phyloP scores from a whole-genome alignment of 2,329 filamentous ascomycete genomes.

The Helicocarpus griseus region DNA sequence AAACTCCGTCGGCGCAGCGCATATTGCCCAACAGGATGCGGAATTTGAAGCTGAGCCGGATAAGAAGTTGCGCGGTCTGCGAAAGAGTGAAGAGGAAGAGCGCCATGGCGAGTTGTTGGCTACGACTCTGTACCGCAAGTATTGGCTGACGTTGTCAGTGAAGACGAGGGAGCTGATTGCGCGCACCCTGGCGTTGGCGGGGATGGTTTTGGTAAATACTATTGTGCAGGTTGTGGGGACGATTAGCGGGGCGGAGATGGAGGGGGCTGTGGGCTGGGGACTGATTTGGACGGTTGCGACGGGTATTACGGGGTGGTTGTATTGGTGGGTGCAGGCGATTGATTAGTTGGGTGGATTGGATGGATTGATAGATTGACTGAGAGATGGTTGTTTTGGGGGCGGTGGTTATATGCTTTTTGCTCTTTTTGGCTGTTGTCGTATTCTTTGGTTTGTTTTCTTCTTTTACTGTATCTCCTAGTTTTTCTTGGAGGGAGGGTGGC shows the following conservation, averaged over 20 bases:
- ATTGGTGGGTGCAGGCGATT: slow-evolving; percentile 32
- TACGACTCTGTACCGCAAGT: slow-evolving; percentile 50
- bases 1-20: slow-evolving; percentile 41
- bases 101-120: slow-evolving; percentile 59
- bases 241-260: slow-evolving; percentile 58
- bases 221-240: slow-evolving; percentile 57
- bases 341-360: too few relatives aligned
- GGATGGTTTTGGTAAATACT: slow-evolving; percentile 41
- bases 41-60: slow-evolving; percentile 9
- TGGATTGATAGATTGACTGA: neutral
- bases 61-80: neutral
- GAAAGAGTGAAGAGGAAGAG: slow-evolving; percentile 32
- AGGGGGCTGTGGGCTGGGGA: slow-evolving; percentile 64
- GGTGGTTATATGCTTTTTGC: neutral
- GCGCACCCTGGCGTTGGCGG: slow-evolving; percentile 47
- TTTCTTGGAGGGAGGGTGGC: neutral
- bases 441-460: neutral
- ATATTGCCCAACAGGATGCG: slow-evolving; percentile 3
- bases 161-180: slow-evolving; percentile 55
- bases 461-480: neutral
- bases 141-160: slow-evolving; percentile 53
- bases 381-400: neutral
- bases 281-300: slow-evolving; percentile 58
- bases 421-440: neutral
- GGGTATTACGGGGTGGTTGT: slow-evolving; percentile 21